Evolutionary conservation across 1,284 basidiomycete genomes (phyloP).

Genomic region (Fistulina hepatica): DNA sequence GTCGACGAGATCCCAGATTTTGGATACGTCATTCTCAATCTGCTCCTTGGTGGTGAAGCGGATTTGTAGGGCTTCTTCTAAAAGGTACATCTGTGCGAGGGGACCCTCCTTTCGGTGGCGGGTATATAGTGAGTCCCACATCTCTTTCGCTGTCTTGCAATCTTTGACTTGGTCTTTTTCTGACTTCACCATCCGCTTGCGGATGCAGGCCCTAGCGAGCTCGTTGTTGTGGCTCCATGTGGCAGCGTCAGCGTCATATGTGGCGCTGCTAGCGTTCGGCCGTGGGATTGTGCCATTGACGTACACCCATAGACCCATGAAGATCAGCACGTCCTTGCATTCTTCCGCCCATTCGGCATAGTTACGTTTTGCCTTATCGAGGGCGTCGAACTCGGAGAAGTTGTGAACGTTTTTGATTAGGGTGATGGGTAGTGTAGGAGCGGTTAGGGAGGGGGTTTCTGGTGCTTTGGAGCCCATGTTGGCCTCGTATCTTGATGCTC

Average conservation of each 20-base stretch:
- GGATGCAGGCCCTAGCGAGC: not conserved
- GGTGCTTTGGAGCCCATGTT: not conserved
- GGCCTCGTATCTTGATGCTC: not conserved
- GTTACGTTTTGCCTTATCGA: slow-evolving; percentile 2
- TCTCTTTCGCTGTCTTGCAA: slow-evolving; percentile 1
- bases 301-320: not conserved
- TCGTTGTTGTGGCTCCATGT: slow-evolving; percentile 1
- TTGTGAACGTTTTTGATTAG: not conserved
- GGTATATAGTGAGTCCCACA: not conserved
- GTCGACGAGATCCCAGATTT: not conserved
- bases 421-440: not conserved
- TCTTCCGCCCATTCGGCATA: not conserved
- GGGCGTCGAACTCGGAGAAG: slow-evolving; percentile 1
- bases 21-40: not conserved
- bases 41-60: not conserved
- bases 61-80: not conserved
- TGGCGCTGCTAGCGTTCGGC: no score
- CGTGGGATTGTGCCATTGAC: not conserved
- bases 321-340: not conserved
- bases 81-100: slow-evolving; percentile 1
- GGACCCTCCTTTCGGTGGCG: slow-evolving; percentile 1
- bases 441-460: not conserved
- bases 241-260: not conserved
- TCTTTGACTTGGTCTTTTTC: slow-evolving; percentile 1
- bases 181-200: not conserved